A percentile compares a stretch with the other conserved stretches of the same genome.
These are phyloP conservation scores for Barnettozyma sp. DNA, from an alignment of 805 yeast genomes.

Conservation along the genomic window DNA sequence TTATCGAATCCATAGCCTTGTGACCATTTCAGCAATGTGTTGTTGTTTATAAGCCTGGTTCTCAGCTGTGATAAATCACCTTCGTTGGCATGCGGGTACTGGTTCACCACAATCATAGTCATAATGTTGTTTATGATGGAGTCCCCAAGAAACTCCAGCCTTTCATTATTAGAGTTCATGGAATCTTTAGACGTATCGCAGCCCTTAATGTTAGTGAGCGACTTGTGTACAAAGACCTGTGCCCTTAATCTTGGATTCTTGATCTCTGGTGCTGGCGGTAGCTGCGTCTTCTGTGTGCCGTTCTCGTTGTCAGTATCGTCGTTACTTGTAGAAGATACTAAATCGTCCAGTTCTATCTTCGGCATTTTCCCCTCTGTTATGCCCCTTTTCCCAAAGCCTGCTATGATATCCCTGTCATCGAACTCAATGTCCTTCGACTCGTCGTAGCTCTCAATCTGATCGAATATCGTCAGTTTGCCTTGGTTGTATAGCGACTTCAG, in stretches of 20 bases:
- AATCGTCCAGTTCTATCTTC: too few relatives aligned
- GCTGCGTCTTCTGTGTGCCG: too few relatives aligned
- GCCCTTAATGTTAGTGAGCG: slow-evolving; percentile 53
- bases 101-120: slow-evolving; percentile 56
- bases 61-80: slow-evolving; percentile 74
- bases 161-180: slow-evolving; percentile 66
- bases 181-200: slow-evolving; percentile 52
- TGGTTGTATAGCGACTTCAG: slow-evolving; percentile 47
- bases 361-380: too few relatives aligned
- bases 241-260: slow-evolving; percentile 49
- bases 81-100: slow-evolving; percentile 67
- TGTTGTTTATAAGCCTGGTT: slow-evolving; percentile 65
- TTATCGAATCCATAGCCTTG: slow-evolving; percentile 58
- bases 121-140: slow-evolving; percentile 70
- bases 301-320: too few relatives aligned
- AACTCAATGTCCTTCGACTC: slow-evolving; percentile 9
- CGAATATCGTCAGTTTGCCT: slow-evolving; percentile 46
- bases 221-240: slow-evolving; percentile 77
- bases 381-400: background rate
- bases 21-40: slow-evolving; percentile 64
- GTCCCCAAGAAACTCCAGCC: slow-evolving; percentile 89
- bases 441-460: slow-evolving; percentile 43
- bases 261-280: slow-evolving; percentile 70
- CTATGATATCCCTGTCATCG: background rate
- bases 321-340: too few relatives aligned